These are phyloP conservation scores for Entrophospora sp. DNA, from an alignment of 192 early-diverging fungal genomes.

Conservation along the genomic window DNA sequence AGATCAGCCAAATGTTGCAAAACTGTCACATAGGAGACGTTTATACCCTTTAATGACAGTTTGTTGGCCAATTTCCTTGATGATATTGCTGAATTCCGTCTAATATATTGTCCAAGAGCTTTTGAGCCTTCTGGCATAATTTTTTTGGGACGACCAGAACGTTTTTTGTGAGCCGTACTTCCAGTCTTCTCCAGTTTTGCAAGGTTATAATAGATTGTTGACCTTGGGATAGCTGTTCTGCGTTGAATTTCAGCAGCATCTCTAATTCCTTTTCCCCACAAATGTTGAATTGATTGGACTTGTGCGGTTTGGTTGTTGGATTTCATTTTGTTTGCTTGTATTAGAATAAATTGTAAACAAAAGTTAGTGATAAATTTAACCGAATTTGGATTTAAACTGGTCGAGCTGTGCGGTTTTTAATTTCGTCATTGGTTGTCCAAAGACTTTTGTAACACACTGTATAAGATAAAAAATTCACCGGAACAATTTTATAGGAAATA, in stretches of 20 bases:
- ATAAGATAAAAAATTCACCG: too few species aligned
- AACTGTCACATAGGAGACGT: neutral
- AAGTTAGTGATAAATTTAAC: too few species aligned
- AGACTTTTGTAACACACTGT: neutral
- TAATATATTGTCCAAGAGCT: neutral
- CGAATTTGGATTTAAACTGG: too few species aligned
- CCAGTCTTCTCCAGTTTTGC: neutral
- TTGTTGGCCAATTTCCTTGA: neutral
- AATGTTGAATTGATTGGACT: neutral
- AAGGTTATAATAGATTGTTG: conserved; percentile 1
- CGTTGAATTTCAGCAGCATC: neutral
- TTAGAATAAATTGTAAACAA: too few species aligned
- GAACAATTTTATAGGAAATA: too few species aligned
- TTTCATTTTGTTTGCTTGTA: too few species aligned
- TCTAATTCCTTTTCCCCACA: neutral
- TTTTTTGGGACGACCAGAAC: conserved; percentile 2
- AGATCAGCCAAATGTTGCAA: neutral
- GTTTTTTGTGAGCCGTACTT: neutral
- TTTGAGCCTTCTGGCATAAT: neutral
- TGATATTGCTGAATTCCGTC: neutral
- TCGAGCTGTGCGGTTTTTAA: too few species aligned
- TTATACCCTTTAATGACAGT: neutral
- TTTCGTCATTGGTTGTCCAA: neutral
- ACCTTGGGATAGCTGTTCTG: neutral
- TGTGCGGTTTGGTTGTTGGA: too few species aligned